phyloP scores from a whole-genome alignment of 1,139 yeast species.

The Suhomyces chickasaworum region DNA sequence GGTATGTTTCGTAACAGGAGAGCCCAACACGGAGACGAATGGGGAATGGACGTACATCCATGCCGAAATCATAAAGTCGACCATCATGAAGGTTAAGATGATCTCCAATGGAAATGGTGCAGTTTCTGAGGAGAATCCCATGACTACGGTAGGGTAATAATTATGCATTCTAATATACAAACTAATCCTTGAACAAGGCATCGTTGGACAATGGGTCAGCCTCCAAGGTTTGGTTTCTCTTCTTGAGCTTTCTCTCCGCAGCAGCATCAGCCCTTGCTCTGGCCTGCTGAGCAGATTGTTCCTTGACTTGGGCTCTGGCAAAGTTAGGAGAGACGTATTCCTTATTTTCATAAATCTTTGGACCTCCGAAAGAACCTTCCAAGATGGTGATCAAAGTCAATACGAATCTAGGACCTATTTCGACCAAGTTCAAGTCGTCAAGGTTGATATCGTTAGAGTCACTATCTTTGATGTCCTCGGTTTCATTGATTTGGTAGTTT shows the following conservation, averaged over 20 bases:
- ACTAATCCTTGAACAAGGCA: constrained; percentile 59
- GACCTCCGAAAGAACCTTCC: constrained; percentile 98
- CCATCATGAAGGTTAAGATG: too few species aligned
- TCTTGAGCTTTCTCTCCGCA: constrained; percentile 69
- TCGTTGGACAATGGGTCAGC: constrained; percentile 86
- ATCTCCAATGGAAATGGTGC: too few species aligned
- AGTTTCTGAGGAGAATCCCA: too few species aligned
- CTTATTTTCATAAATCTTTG: constrained; percentile 94
- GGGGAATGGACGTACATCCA: too few species aligned
- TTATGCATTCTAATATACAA: constrained; percentile 2
- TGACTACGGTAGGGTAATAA: not conserved
- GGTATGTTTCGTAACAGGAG: not conserved
- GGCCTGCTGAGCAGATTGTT: constrained; percentile 80
- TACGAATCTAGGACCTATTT: constrained; percentile 96
- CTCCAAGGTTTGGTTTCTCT: constrained; percentile 72
- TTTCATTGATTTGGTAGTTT: constrained; percentile 88
- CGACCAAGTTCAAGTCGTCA: constrained; percentile 75
- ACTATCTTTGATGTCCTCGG: constrained; percentile 55
- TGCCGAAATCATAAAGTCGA: too few species aligned
- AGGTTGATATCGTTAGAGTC: constrained; percentile 38
- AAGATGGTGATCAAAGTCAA: constrained; percentile 87
- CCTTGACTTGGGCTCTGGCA: constrained; percentile 85
- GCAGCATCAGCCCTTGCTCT: constrained; percentile 79
- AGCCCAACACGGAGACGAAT: too few species aligned
- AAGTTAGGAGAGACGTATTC: constrained; percentile 96